A percentile compares a stretch with the other conserved stretches of the same genome.
Conservation (phyloP, 1,284 basidiomycete species). For the Anthracocystis panici-leucophaei region DNA sequence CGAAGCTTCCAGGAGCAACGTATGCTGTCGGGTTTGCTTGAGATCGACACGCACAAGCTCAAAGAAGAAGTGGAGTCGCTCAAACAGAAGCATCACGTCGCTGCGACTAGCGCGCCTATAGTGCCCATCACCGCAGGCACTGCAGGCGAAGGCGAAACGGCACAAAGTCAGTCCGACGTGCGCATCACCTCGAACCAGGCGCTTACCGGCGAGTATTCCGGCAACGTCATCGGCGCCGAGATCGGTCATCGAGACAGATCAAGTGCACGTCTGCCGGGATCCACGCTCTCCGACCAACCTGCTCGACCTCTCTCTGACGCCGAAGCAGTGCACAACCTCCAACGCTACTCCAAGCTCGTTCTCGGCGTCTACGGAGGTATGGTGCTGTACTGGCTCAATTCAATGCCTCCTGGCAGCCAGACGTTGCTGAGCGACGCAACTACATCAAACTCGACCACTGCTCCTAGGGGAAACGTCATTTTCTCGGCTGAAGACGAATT, state of each 20-base stretch:
- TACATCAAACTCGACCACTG: neutral
- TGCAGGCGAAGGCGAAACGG: neutral
- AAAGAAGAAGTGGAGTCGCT: constrained; percentile 36
- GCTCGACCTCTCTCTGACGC: constrained; percentile 41
- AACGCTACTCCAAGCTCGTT: constrained; percentile 60
- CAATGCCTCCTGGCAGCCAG: constrained; percentile 32
- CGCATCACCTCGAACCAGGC: constrained; percentile 56
- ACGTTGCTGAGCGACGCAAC: neutral
- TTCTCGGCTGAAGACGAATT: constrained; percentile 57
- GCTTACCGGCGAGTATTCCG: constrained; percentile 37
- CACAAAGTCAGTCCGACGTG: constrained; percentile 25
- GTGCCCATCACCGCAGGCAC: constrained; percentile 6
- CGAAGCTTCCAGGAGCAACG: constrained; percentile 48
- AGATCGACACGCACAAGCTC: constrained; percentile 45
- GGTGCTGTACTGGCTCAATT: constrained; percentile 59
- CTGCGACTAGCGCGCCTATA: constrained; percentile 15
- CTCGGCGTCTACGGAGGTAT: constrained; percentile 63
- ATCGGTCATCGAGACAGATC: constrained; percentile 46
- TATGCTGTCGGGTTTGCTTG: constrained; percentile 48
- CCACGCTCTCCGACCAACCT: constrained; percentile 25
- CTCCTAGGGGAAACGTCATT: constrained; percentile 17
- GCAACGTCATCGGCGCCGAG: constrained; percentile 62
- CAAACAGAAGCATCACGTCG: constrained; percentile 35
- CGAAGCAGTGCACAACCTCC: constrained; percentile 54
- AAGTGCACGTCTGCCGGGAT: constrained; percentile 23